Percentiles rank a stretch among this genome's conserved stretches.
phyloP scores from a whole-genome alignment of 1,284 basidiomycete species.

The Cutaneotrichosporon sp. region DNA sequence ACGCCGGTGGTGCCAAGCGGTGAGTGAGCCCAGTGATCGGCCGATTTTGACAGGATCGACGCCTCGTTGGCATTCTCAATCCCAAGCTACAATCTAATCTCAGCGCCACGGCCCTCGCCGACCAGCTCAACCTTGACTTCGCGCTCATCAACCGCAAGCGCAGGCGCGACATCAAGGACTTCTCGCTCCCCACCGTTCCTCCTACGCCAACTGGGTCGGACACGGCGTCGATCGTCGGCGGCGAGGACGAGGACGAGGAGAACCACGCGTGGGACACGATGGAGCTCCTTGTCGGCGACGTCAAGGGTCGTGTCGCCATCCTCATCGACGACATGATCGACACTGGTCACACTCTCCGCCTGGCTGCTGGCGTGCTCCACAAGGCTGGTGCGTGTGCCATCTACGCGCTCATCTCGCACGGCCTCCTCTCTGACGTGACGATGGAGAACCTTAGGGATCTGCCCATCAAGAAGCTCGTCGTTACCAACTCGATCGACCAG shows the following conservation, averaged over 20 bases:
- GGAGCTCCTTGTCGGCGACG: conserved; percentile 97
- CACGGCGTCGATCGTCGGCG: conserved; percentile 34
- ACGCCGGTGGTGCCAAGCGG: conserved; percentile 98
- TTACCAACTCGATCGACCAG: conserved; percentile 77
- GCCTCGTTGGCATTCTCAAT: background rate
- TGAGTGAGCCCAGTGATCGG: conserved; percentile 52
- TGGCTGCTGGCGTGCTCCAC: conserved; percentile 79
- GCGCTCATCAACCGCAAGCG: conserved; percentile 91
- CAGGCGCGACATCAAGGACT: conserved; percentile 57
- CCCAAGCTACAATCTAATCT: conserved; percentile 1
- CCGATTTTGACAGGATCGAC: background rate
- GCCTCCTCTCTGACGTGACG: conserved; percentile 80
- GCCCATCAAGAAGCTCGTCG: conserved; percentile 82
- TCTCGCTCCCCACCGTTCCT: conserved; percentile 47
- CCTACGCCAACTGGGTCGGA: conserved; percentile 50
- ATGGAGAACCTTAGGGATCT: conserved; percentile 73
- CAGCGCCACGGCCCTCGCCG: conserved; percentile 90
- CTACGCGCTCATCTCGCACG: conserved; percentile 89
- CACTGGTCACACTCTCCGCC: conserved; percentile 79
- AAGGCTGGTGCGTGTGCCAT: conserved; percentile 86
- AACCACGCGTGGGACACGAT: conserved; percentile 61
- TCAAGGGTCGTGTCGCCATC: conserved; percentile 88
- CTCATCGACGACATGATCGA: conserved; percentile 99
- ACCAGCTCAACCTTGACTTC: conserved; percentile 93
- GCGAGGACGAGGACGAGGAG: conserved; percentile 51